A percentile compares a stretch with the other conserved stretches of the same genome.
phyloP scores from a whole-genome alignment of 306 rosid species.

The Aeschynomene evenia region DNA sequence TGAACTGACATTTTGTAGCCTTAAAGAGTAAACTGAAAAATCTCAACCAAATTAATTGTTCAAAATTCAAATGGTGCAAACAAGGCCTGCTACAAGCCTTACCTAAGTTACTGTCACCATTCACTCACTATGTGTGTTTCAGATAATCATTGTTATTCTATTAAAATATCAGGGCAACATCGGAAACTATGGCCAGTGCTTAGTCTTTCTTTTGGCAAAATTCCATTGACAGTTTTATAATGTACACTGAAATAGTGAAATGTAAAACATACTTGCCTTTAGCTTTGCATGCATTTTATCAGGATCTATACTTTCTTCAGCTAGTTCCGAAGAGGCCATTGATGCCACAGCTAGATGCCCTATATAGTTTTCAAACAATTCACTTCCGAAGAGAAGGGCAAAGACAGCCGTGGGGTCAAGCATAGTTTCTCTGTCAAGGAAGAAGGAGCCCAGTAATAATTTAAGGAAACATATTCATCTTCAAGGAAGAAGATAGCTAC shows the following conservation, averaged over 20 bases:
- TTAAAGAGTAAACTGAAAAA: too few species aligned
- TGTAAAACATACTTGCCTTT: slow-evolving; percentile 60
- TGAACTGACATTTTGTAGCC: background rate
- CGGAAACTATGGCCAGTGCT: background rate
- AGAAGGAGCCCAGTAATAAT: slow-evolving; percentile 25
- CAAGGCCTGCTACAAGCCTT: background rate
- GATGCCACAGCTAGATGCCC: slow-evolving; percentile 94
- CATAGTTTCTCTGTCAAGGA: slow-evolving; percentile 72
- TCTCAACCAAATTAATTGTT: background rate
- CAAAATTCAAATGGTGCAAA: background rate
- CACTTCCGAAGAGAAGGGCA: slow-evolving; percentile 87
- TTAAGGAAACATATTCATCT: background rate
- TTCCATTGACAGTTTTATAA: background rate
- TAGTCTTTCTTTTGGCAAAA: background rate
- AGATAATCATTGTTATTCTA: background rate
- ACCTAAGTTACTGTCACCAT: background rate
- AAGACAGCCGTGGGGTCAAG: slow-evolving; percentile 90
- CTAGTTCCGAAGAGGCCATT: slow-evolving; percentile 80
- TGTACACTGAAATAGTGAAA: slow-evolving; percentile 23
- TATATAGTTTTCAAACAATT: slow-evolving; percentile 83
- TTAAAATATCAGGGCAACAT: background rate
- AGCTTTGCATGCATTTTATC: slow-evolving; percentile 73
- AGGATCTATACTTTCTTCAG: slow-evolving; percentile 54
- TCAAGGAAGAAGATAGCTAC: background rate
- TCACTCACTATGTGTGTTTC: background rate